Evolutionary conservation across 2,329 filamentous ascomycete genomes (phyloP).

Genomic region (Chaetomium globosum): DNA sequence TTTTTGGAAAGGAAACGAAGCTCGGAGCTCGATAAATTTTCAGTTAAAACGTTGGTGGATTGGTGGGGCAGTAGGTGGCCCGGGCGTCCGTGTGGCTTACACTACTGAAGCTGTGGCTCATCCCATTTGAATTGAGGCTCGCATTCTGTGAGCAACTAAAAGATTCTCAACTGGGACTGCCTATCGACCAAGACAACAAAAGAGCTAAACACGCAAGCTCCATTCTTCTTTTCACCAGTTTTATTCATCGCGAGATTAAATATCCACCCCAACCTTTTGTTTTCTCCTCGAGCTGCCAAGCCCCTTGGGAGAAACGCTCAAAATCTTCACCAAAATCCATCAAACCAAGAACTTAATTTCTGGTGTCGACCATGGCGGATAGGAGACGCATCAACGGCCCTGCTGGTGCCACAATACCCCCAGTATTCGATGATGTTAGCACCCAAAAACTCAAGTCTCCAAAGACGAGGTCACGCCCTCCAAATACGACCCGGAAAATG

Average conservation of each 20-base stretch:
- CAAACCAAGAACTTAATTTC: not conserved
- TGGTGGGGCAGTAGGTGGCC: conserved; percentile 17
- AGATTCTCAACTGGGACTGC: not conserved
- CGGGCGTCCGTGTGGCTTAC: conserved; percentile 17
- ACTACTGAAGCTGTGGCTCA: conserved; percentile 17
- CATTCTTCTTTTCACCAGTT: not conserved
- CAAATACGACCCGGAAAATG: conserved; percentile 78
- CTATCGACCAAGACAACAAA: not conserved
- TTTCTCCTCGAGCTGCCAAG: not conserved
- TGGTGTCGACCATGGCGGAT: conserved; percentile 66
- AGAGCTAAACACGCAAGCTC: not conserved
- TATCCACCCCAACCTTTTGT: not conserved
- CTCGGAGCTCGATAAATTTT: conserved; percentile 28
- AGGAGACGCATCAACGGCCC: conserved; percentile 90
- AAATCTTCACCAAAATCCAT: not conserved
- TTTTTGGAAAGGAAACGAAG: conserved; percentile 21
- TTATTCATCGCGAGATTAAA: not conserved
- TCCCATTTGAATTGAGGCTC: conserved; percentile 1
- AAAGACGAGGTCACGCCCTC: conserved; percentile 58
- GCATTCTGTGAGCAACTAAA: not conserved
- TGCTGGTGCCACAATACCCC: conserved; percentile 71
- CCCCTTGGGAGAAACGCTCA: not conserved
- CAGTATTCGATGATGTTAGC: conserved; percentile 55
- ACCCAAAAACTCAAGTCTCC: conserved; percentile 53
- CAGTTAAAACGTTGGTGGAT: conserved; percentile 22